These are phyloP conservation scores for Pseudogymnoascus sp. DNA, from an alignment of 2,329 filamentous ascomycete species.

Conservation along the genomic window DNA sequence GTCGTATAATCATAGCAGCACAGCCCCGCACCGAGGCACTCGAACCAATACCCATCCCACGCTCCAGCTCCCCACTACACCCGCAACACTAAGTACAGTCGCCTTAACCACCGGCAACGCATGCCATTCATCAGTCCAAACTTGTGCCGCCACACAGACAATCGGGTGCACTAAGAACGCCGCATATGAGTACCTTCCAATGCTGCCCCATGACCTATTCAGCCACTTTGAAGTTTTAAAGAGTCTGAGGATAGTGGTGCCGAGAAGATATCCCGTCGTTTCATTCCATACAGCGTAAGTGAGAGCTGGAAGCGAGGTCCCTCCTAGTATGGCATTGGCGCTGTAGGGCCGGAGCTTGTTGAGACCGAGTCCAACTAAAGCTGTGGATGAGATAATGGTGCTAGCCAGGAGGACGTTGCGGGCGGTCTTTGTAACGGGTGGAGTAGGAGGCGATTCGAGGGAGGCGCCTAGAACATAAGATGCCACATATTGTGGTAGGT, in stretches of 20 bases:
- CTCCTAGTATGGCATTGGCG: neutral
- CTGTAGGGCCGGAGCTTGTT: neutral
- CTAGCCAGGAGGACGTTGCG: neutral
- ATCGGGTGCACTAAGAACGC: slow-evolving; percentile 14
- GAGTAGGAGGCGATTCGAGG: neutral
- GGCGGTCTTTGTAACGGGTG: neutral
- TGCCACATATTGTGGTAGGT: neutral
- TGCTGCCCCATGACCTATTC: slow-evolving; percentile 12
- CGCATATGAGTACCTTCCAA: slow-evolving; percentile 14
- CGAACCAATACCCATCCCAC: neutral
- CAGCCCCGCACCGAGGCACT: neutral
- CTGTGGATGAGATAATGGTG: neutral
- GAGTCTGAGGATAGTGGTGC: slow-evolving; percentile 5
- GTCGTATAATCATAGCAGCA: neutral
- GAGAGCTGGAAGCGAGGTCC: slow-evolving; percentile 3
- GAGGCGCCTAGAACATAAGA: neutral
- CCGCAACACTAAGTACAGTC: neutral
- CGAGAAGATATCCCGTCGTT: slow-evolving; percentile 12
- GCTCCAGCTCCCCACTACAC: neutral
- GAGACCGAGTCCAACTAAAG: neutral
- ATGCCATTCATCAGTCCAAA: neutral
- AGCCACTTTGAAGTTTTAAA: slow-evolving; percentile 4
- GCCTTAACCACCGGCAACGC: neutral
- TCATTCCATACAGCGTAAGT: slow-evolving; percentile 14
- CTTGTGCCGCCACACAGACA: neutral